Percentiles rank a stretch among this genome's conserved stretches.
Evolutionary conservation across 495 filamentous ascomycete genomes (phyloP).

Genomic region (Talaromyces adpressus): DNA sequence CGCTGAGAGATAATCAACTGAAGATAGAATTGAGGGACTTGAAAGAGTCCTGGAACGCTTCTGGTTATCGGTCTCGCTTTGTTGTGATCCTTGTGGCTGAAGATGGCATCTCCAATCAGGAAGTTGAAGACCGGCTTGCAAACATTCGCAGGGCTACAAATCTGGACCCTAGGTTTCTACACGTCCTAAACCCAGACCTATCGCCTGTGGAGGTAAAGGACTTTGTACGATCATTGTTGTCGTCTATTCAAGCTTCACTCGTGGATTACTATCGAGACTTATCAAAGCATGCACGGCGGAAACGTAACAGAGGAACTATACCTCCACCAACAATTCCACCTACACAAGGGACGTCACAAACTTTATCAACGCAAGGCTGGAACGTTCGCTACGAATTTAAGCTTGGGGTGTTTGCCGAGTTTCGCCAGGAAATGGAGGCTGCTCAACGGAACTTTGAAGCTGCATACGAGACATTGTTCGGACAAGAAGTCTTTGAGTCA

Average conservation of each 20-base stretch:
- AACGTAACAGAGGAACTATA: conserved; percentile 63
- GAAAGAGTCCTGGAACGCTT: conserved; percentile 55
- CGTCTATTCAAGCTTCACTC: conserved; percentile 51
- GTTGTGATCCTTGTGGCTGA: conserved; percentile 74
- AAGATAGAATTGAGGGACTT: conserved; percentile 79
- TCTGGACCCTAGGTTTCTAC: conserved; percentile 70
- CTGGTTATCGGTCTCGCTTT: conserved; percentile 66
- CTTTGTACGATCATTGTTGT: conserved; percentile 57
- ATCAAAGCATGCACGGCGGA: conserved; percentile 79
- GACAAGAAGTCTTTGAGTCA: conserved; percentile 73
- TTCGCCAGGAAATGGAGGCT: conserved; percentile 80
- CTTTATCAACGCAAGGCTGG: conserved; percentile 79
- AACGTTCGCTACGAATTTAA: conserved; percentile 91
- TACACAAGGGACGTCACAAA: conserved; percentile 73
- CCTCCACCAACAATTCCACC: conserved; percentile 81
- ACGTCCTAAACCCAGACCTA: conserved; percentile 63
- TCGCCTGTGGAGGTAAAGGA: conserved; percentile 52
- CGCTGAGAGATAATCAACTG: conserved; percentile 73
- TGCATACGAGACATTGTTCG: conserved; percentile 75
- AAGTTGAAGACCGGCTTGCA: conserved; percentile 68
- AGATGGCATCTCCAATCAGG: conserved; percentile 47
- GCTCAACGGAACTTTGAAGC: conserved; percentile 75
- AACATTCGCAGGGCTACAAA: conserved; percentile 70
- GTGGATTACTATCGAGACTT: conserved; percentile 88
- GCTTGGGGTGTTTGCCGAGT: conserved; percentile 81